These are phyloP conservation scores for Onygena corvina DNA, from an alignment of 2,329 filamentous ascomycete genomes.

Conservation along the genomic window DNA sequence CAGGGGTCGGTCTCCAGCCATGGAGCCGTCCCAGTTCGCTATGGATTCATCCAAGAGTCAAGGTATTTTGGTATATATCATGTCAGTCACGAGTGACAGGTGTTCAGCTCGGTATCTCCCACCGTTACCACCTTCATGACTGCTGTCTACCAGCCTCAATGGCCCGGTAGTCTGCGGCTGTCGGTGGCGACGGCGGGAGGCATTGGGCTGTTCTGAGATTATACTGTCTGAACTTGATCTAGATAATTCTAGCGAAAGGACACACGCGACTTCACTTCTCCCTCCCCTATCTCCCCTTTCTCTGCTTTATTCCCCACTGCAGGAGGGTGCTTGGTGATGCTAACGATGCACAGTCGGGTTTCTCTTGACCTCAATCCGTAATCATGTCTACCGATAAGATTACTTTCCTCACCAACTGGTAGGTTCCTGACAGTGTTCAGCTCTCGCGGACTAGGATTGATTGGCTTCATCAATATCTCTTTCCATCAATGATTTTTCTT, in stretches of 20 bases:
- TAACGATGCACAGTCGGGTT: conserved; percentile 24
- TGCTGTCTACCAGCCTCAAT: conserved; percentile 7
- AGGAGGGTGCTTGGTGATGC: conserved; percentile 19
- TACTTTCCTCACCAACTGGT: conserved; percentile 76
- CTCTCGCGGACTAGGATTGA: too few species aligned
- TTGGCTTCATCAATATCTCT: too few species aligned
- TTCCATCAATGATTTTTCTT: conserved; percentile 9
- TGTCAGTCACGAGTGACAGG: conserved; percentile 34
- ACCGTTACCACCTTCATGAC: conserved; percentile 11
- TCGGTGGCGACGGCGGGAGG: conserved; percentile 17
- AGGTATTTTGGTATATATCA: conserved; percentile 33
- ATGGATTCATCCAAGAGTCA: conserved; percentile 28
- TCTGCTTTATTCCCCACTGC: conserved; percentile 26
- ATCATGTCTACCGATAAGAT: conserved; percentile 73
- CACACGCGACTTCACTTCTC: conserved; percentile 52
- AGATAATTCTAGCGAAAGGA: conserved; percentile 81
- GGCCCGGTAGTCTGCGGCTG: conserved; percentile 22
- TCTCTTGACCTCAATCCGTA: conserved; percentile 20
- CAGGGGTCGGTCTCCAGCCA: conserved; percentile 1
- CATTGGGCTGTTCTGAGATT: conserved; percentile 50
- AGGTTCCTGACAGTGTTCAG: conserved; percentile 24
- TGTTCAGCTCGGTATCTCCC: conserved; percentile 24
- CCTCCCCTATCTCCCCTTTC: conserved; percentile 18
- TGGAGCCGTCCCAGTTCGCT: conserved; percentile 10
- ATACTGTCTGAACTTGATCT: conserved; percentile 77